Percentiles rank a stretch among this genome's conserved stretches.
Conservation (phyloP, 805 yeast species). For the Teunomyces kruisii region DNA sequence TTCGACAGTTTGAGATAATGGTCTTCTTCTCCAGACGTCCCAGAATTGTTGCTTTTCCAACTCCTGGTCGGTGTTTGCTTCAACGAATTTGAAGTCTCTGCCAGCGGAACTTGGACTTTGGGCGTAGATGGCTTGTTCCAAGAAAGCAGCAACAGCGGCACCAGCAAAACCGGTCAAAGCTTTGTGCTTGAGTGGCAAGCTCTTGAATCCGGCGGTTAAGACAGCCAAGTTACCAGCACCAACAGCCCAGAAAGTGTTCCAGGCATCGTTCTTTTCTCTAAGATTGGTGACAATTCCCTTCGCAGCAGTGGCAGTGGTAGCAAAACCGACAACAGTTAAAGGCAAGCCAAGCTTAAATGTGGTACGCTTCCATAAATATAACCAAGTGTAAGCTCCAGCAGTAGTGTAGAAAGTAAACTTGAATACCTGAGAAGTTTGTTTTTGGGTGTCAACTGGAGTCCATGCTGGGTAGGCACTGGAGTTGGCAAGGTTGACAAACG, state of each 20-base stretch:
- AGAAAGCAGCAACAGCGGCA: conserved; percentile 35
- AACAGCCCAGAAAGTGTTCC: conserved; percentile 66
- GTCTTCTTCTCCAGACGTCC: conserved; percentile 80
- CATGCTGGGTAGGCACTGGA: conserved; percentile 47
- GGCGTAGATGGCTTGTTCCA: conserved; percentile 42
- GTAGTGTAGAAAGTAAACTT: conserved; percentile 48
- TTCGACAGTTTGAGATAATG: conserved; percentile 74
- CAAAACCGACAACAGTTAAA: conserved; percentile 40
- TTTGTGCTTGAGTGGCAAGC: conserved; percentile 43
- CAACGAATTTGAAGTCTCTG: conserved; percentile 35
- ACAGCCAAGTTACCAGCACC: conserved; percentile 48
- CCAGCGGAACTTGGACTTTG: conserved; percentile 41
- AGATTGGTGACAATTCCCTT: conserved; percentile 54
- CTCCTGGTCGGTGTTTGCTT: conserved; percentile 39
- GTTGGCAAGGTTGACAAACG: conserved; percentile 38
- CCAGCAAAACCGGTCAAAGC: conserved; percentile 40
- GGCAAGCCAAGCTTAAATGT: conserved; percentile 43
- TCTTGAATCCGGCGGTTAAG: conserved; percentile 44
- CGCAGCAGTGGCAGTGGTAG: conserved; percentile 52
- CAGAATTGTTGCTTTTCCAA: conserved; percentile 57
- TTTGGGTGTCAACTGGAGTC: conserved; percentile 56
- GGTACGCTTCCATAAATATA: conserved; percentile 44
- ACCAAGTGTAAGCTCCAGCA: conserved; percentile 49
- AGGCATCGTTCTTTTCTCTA: conserved; percentile 61
- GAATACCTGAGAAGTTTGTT: conserved; percentile 48